Evolutionary conservation across 257 asterid genomes (phyloP).

Genomic region (Jaltomata sinuosa): DNA sequence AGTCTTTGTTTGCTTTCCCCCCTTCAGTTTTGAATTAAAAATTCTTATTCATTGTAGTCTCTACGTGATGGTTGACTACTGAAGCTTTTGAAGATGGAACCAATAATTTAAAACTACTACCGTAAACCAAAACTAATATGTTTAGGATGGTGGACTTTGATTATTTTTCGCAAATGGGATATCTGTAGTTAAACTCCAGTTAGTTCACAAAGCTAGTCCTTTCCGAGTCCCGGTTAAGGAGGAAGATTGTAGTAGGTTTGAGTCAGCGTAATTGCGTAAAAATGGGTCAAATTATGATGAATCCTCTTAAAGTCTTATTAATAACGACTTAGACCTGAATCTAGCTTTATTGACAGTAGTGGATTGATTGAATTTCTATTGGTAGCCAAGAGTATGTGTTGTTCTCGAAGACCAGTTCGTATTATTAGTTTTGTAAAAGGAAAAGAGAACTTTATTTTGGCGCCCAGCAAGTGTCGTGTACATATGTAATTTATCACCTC

Average conservation of each 20-base stretch:
- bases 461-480: not conserved
- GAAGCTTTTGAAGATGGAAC: not conserved
- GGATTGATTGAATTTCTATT: not conserved
- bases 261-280: not conserved
- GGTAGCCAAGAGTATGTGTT: not conserved
- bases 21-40: not conserved
- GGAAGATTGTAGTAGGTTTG: not conserved
- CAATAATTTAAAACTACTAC: not conserved
- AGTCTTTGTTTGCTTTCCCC: slow-evolving; percentile 2
- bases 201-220: not conserved
- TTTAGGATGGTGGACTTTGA: not conserved
- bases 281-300: not conserved
- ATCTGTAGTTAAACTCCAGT: not conserved
- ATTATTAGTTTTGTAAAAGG: not conserved
- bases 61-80: not conserved
- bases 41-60: not conserved
- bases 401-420: not conserved
- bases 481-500: not conserved
- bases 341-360: not conserved
- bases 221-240: not conserved
- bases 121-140: not conserved
- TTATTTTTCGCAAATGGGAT: not conserved
- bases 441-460: not conserved
- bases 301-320: not conserved
- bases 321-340: not conserved